Conservation (phyloP, 2,329 filamentous ascomycete genomes). For the Graphilbum fragrans region DNA sequence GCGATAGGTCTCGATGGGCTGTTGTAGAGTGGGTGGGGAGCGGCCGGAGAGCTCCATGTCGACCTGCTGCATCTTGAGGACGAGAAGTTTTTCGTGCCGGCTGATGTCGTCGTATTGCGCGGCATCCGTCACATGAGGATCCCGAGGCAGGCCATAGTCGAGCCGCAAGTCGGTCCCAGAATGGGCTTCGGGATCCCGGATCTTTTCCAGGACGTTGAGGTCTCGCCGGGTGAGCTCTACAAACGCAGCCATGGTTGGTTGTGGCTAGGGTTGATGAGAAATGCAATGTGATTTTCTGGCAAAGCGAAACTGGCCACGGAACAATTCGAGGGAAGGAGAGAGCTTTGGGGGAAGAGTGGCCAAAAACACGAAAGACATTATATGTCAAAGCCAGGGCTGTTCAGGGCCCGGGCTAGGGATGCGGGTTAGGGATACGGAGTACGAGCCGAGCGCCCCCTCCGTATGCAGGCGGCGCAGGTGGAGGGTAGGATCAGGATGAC, state of each 20-base stretch:
- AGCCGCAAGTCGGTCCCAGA: conserved; percentile 41
- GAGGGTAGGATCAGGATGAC: too few species aligned
- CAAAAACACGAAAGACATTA: too few species aligned
- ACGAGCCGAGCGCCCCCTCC: too few species aligned
- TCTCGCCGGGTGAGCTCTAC: conserved; percentile 43
- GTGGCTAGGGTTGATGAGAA: neutral
- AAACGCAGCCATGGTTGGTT: conserved; percentile 8
- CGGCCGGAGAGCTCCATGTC: conserved; percentile 39
- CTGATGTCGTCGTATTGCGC: conserved; percentile 38
- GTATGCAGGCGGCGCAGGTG: too few species aligned
- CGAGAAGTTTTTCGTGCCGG: conserved; percentile 38
- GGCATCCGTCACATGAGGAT: conserved; percentile 42
- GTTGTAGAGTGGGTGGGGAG: conserved; percentile 15
- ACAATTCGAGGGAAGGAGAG: too few species aligned
- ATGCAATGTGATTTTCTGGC: too few species aligned
- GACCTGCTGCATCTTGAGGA: conserved; percentile 39
- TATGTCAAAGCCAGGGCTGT: too few species aligned
- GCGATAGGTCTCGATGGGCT: conserved; percentile 32
- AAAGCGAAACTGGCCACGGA: too few species aligned
- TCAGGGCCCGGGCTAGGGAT: too few species aligned
- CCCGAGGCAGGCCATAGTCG: conserved; percentile 40
- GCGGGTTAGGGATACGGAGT: too few species aligned
- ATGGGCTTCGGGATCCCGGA: conserved; percentile 53
- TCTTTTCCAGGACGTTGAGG: conserved; percentile 51
- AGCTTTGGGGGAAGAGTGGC: too few species aligned